Base-by-base conservation (phyloP, 768 basidiomycete species). In the Sistotremastrum niveocremeum region DNA sequence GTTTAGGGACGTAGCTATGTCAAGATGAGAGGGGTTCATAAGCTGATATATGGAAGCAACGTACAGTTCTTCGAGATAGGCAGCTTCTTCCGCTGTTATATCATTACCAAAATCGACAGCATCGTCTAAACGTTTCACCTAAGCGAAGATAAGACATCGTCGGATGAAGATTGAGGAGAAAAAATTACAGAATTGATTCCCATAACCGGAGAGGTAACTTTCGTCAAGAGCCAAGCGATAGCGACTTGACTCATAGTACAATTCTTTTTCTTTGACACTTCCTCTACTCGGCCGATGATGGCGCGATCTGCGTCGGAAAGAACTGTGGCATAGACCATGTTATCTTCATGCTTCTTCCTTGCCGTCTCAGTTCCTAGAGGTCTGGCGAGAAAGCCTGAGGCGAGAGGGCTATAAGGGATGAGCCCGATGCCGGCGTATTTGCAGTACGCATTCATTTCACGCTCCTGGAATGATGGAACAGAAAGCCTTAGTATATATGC, bases 161-260 rank as follows among this genome's bases (percentile, higher is more conserved):
- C 11, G 31, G 34, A 35, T 34, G n/a, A 5, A 6, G 7, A 12
- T 7, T 11, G n/a, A 11, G 37, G 29, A 8, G 34, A 20, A 20
- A 20, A 20, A 50, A 51, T 36, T 30, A 66, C 49, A 9, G 60
- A 62, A 51, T 51, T 71, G 31, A 58, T 52, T 2, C 70, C 69
- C 6, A 70, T 60, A 48, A 73, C 72, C 0, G 72, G 72, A 28
- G 65, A 68, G 3, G 63, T 54, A 4, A 70, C 46, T 50, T 52
- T 73, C 30, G 55, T 41, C 3, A 58, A 37, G 1, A 51, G 50
- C 68, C 68, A 69, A 7, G 64, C 65, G 4, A 67, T 39, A 6
- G 64, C 58, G 35, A 69, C 57, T 46, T 68, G 65, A 4, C 64
- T 61, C 68, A 69, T 69, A 34, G 54, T 54, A 34, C 57, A 42